Percentiles rank a stretch among this genome's conserved stretches.
These are phyloP conservation scores for Tuber magnatum DNA, from an alignment of 495 filamentous ascomycete species.

Conservation along the genomic window DNA sequence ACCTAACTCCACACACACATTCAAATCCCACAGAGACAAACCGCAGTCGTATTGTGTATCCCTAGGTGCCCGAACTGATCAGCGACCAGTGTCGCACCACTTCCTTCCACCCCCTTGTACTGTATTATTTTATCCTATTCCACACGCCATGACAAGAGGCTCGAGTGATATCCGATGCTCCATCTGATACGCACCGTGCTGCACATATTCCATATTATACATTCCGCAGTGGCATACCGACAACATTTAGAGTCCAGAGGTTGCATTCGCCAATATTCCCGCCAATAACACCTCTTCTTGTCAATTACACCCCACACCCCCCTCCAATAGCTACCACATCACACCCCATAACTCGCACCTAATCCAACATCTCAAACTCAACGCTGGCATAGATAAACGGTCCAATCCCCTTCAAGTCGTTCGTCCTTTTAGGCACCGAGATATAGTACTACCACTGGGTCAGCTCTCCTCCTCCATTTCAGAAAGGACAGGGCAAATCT, in stretches of 20 bases:
- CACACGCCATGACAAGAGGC: not conserved
- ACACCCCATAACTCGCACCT: constrained; percentile 31
- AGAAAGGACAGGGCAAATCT: constrained; percentile 21
- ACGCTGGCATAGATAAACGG: constrained; percentile 48
- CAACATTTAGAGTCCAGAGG: too few relatives aligned
- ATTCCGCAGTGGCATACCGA: not conserved
- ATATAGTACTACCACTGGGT: constrained; percentile 46
- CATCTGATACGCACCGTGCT: not conserved
- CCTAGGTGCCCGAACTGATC: not conserved
- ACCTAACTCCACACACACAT: not conserved
- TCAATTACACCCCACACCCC: too few relatives aligned
- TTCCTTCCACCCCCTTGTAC: too few relatives aligned
- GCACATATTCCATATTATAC: not conserved
- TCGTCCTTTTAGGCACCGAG: constrained; percentile 44
- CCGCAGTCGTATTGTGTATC: too few relatives aligned
- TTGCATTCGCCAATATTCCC: not conserved
- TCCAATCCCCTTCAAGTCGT: constrained; percentile 48
- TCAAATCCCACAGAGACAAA: not conserved
- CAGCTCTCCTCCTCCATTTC: constrained; percentile 4
- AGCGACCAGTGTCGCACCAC: not conserved
- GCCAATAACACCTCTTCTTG: not conserved
- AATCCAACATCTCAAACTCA: constrained; percentile 44
- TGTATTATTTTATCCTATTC: not conserved
- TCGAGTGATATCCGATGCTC: not conserved
- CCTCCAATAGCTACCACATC: not conserved